Conservation (phyloP, 371 early-diverging fungal genomes). For the Saksenaea vasiformis region DNA sequence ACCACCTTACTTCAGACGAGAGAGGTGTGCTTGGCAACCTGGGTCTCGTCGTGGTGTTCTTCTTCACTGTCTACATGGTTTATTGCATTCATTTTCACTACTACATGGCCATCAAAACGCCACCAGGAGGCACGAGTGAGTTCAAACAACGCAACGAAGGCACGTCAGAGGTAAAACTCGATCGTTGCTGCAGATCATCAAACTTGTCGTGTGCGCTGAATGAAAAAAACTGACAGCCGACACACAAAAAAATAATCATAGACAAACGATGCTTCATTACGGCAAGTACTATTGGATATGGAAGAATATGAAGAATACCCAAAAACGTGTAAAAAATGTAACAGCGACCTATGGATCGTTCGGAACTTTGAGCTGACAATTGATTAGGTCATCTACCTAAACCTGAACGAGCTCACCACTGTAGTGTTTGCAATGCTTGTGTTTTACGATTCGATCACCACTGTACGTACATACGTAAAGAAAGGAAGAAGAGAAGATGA, state of each 20-base stretch:
- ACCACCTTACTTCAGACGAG: conserved; percentile 27
- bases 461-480: conserved; percentile 40
- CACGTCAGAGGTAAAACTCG: conserved; percentile 12
- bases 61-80: conserved; percentile 53
- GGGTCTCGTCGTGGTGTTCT: conserved; percentile 25
- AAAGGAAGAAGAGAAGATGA: neutral
- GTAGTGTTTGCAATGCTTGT: conserved; percentile 85
- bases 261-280: conserved; percentile 28
- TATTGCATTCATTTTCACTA: conserved; percentile 60
- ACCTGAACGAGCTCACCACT: conserved; percentile 93
- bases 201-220: neutral
- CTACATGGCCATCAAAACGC: conserved; percentile 60
- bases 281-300: conserved; percentile 46
- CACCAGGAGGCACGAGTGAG: conserved; percentile 50
- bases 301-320: conserved; percentile 50
- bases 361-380: neutral
- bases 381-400: conserved; percentile 66
- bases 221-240: neutral
- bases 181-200: neutral
- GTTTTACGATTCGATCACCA: conserved; percentile 75
- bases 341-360: neutral
- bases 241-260: conserved; percentile 1
- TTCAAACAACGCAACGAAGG: conserved; percentile 11
- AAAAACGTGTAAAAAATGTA: conserved; percentile 57
- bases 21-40: conserved; percentile 32